Evolutionary conservation across 495 filamentous ascomycete species (phyloP).

Genomic region (Hyphodiscus hymeniophilus): DNA sequence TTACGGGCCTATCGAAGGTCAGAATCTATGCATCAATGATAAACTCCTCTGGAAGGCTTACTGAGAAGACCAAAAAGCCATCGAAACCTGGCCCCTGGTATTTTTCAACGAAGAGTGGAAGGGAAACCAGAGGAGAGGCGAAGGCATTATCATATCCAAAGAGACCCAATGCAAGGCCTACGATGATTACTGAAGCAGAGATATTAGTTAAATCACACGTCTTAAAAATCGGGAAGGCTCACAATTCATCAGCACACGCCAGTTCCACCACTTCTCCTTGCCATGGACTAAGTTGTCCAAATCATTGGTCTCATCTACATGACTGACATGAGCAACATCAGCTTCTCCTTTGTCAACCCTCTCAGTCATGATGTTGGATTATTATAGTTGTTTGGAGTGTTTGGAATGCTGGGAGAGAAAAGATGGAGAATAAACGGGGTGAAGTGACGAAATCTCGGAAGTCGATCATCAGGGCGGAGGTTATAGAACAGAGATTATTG

Average conservation of each 20-base stretch:
- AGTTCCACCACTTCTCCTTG: background rate
- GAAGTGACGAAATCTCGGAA: no score
- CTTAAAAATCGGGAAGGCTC: background rate
- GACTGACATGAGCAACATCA: background rate
- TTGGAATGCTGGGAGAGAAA: no score
- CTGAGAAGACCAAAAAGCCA: background rate
- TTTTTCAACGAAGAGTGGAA: constrained; percentile 1
- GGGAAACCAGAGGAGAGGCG: background rate
- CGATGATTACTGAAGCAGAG: background rate
- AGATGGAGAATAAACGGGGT: no score
- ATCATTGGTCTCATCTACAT: background rate
- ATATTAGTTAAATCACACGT: background rate
- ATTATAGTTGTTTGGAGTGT: no score
- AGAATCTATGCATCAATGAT: background rate
- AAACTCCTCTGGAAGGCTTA: background rate
- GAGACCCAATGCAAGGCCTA: background rate
- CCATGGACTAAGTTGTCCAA: background rate
- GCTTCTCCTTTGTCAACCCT: background rate
- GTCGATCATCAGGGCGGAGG: no score
- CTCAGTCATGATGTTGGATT: background rate
- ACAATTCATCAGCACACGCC: background rate
- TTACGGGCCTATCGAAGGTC: constrained; percentile 1
- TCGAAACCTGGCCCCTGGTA: background rate
- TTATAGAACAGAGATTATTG: no score
- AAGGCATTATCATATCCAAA: constrained; percentile 1